Conservation (phyloP, 192 early-diverging fungal species). For the Podochytrium sp. region DNA sequence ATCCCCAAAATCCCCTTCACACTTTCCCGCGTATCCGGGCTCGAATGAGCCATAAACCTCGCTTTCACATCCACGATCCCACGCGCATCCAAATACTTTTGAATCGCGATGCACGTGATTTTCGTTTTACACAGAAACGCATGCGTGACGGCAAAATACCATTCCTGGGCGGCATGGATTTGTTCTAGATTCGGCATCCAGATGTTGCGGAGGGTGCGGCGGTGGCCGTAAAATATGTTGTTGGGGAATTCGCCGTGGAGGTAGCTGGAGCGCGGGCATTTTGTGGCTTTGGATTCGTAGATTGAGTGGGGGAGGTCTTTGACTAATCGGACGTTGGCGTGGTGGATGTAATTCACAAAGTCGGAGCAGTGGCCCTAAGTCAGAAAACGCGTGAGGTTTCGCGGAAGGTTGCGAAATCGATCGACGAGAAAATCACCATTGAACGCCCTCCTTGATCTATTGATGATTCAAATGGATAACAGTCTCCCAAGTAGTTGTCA, state of each 20-base stretch:
- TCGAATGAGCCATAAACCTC: not conserved
- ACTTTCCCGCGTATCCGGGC: not conserved
- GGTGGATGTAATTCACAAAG: not conserved
- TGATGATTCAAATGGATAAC: not conserved
- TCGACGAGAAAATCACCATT: too few species aligned
- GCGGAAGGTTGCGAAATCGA: too few species aligned
- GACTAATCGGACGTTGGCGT: not conserved
- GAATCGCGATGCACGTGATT: not conserved
- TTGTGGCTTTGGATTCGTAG: not conserved
- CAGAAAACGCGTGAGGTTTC: too few species aligned
- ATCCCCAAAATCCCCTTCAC: not conserved
- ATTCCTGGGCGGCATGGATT: not conserved
- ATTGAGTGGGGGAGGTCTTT: not conserved
- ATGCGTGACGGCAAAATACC: not conserved
- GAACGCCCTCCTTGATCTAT: not conserved
- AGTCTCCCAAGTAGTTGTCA: not conserved
- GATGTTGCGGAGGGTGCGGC: too few species aligned
- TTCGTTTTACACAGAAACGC: not conserved
- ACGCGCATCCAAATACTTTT: not conserved
- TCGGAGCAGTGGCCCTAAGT: not conserved
- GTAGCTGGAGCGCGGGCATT: not conserved
- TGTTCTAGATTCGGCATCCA: conserved; percentile 18
- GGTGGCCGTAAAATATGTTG: too few species aligned
- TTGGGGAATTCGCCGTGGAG: not conserved
- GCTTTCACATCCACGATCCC: not conserved